Percentiles rank a stretch among this genome's conserved stretches.
phyloP scores from a whole-genome alignment of 495 filamentous ascomycete genomes.

The Trichoderma parareesei region DNA sequence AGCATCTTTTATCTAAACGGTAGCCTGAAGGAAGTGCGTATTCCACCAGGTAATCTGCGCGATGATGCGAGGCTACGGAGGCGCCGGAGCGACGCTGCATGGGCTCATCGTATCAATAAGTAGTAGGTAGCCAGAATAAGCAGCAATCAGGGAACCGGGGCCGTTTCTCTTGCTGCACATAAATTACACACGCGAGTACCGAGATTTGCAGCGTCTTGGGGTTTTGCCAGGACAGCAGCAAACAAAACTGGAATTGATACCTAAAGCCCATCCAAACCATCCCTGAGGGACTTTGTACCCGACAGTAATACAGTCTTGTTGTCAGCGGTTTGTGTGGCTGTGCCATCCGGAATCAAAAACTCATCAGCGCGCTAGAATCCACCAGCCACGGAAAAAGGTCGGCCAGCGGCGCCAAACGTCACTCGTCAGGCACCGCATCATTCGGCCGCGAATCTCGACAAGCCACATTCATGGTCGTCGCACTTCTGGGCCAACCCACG shows the following conservation, averaged over 20 bases:
- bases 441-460: constrained; percentile 10
- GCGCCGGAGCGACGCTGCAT: neutral
- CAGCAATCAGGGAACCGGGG: neutral
- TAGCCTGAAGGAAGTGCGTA: no score
- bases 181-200: constrained; percentile 2
- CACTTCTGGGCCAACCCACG: neutral
- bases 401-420: constrained; percentile 9
- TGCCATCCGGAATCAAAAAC: neutral
- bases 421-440: constrained; percentile 10
- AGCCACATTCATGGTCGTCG: neutral
- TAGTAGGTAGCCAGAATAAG: neutral
- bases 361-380: neutral
- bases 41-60: neutral
- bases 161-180: neutral
- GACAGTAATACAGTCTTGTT: no score
- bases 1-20: no score
- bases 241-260: no score
- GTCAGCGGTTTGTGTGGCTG: neutral
- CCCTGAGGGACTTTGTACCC: no score
- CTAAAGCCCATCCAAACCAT: no score
- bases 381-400: constrained; percentile 2
- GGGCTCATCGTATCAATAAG: neutral
- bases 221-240: neutral
- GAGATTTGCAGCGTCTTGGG: neutral
- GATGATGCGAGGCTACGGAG: constrained; percentile 4